phyloP scores from a whole-genome alignment of 768 basidiomycete genomes.

The Mycena sanguinolenta region DNA sequence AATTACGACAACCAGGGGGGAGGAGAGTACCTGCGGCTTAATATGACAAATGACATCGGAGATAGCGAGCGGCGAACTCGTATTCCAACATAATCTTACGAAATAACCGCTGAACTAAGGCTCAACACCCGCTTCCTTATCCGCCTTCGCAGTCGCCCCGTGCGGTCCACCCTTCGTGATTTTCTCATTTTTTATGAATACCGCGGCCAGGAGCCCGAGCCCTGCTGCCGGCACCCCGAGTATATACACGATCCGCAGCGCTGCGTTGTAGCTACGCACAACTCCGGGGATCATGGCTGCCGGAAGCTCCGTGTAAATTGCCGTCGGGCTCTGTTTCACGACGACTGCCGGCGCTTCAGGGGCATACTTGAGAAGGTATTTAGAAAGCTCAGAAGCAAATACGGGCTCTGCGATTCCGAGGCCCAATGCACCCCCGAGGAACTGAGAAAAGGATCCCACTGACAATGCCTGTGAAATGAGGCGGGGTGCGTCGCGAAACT shows the following conservation, averaged over 20 bases:
- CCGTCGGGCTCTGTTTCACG: background rate
- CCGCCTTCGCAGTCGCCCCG: no score
- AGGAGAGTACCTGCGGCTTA: no score
- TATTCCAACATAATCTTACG: no score
- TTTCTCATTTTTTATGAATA: background rate
- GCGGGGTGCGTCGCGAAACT: constrained; percentile 9
- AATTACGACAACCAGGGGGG: no score
- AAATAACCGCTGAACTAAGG: no score
- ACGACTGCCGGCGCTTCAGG: background rate
- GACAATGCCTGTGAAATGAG: background rate
- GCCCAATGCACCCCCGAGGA: background rate
- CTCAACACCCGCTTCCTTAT: no score
- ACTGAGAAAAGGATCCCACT: background rate
- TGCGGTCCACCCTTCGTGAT: background rate
- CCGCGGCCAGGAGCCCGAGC: background rate
- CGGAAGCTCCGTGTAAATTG: background rate
- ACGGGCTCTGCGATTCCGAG: background rate
- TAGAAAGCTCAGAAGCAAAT: background rate
- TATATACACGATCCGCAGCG: background rate
- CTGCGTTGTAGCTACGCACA: background rate
- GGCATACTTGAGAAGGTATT: background rate
- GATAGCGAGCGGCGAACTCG: no score
- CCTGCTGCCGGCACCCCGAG: background rate
- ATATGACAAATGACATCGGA: no score
- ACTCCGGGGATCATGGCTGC: background rate